phyloP scores from a whole-genome alignment of 768 basidiomycete species.

The Tubosaeta sp. region DNA sequence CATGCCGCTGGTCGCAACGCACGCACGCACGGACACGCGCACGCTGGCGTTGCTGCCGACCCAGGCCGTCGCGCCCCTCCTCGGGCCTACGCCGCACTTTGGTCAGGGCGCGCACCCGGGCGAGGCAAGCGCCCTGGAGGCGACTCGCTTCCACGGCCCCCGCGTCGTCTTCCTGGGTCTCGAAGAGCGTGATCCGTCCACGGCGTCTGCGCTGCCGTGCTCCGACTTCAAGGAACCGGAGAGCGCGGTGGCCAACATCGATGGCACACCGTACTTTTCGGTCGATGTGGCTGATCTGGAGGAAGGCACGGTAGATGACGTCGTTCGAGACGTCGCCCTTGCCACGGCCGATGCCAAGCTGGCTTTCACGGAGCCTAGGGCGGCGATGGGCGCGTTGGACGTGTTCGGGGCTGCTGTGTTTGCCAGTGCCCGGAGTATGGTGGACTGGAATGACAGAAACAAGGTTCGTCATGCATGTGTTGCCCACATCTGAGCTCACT shows the following conservation, averaged over 20 bases:
- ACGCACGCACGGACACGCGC: constrained; percentile 29
- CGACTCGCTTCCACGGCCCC: constrained; percentile 54
- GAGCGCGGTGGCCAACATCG: constrained; percentile 50
- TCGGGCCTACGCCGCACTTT: constrained; percentile 68
- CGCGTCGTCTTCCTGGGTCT: constrained; percentile 79
- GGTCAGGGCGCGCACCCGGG: constrained; percentile 56
- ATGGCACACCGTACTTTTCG: constrained; percentile 85
- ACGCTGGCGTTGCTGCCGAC: constrained; percentile 55
- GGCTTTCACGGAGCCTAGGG: constrained; percentile 64
- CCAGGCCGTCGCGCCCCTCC: constrained; percentile 54
- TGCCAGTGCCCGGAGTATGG: constrained; percentile 72
- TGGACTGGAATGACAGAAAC: constrained; percentile 92
- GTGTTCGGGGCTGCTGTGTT: constrained; percentile 69
- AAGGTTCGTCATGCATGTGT: constrained; percentile 43
- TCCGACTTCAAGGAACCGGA: constrained; percentile 60
- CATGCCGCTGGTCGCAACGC: constrained; percentile 54
- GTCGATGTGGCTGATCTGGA: constrained; percentile 63
- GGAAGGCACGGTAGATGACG: constrained; percentile 38
- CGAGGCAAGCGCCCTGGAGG: constrained; percentile 39
- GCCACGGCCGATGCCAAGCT: constrained; percentile 38
- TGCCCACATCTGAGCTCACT: background rate
- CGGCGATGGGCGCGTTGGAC: constrained; percentile 53
- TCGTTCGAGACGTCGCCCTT: constrained; percentile 36
- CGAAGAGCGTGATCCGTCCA: constrained; percentile 49
- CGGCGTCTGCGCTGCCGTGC: constrained; percentile 53